Percentiles rank a stretch among this genome's conserved stretches.
Conservation (phyloP, 805 yeast species). For the Metschnikowia lochheadii region DNA sequence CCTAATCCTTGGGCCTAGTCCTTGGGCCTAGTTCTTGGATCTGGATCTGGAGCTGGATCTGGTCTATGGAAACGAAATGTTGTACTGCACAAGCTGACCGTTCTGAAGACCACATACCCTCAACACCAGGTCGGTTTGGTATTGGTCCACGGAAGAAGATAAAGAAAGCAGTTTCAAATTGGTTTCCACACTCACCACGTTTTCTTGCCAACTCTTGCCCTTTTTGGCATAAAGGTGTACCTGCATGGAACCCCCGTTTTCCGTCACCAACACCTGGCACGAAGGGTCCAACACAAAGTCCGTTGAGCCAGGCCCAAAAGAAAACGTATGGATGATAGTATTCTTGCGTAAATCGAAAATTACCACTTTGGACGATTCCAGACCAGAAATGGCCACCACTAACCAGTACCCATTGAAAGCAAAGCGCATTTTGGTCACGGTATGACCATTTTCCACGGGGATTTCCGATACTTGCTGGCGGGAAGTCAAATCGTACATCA, state of each 20-base stretch:
- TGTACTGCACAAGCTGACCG: constrained; percentile 3
- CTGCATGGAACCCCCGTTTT: constrained; percentile 16
- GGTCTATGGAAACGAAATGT: neutral
- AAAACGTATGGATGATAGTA: constrained; percentile 20
- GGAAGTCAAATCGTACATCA: constrained; percentile 37
- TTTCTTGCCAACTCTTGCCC: constrained; percentile 33
- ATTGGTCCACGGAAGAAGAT: constrained; percentile 6
- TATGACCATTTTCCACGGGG: constrained; percentile 4
- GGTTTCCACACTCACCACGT: constrained; percentile 4
- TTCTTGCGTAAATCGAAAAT: constrained; percentile 50
- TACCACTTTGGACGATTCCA: constrained; percentile 22
- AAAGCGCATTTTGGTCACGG: constrained; percentile 40
- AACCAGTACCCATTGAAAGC: constrained; percentile 68
- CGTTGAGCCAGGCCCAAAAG: constrained; percentile 5
- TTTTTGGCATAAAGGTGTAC: constrained; percentile 38
- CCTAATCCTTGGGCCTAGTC: no score
- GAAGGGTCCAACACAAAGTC: constrained; percentile 35
- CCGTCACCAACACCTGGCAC: constrained; percentile 27
- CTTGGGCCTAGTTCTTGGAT: neutral
- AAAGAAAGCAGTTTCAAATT: constrained; percentile 4
- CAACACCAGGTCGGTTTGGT: constrained; percentile 5
- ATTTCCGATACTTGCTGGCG: constrained; percentile 35
- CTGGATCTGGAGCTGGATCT: neutral
- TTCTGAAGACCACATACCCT: constrained; percentile 8
- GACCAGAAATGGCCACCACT: constrained; percentile 25